phyloP scores from a whole-genome alignment of 148 eudicot species.

The Euryodendron excelsum region DNA sequence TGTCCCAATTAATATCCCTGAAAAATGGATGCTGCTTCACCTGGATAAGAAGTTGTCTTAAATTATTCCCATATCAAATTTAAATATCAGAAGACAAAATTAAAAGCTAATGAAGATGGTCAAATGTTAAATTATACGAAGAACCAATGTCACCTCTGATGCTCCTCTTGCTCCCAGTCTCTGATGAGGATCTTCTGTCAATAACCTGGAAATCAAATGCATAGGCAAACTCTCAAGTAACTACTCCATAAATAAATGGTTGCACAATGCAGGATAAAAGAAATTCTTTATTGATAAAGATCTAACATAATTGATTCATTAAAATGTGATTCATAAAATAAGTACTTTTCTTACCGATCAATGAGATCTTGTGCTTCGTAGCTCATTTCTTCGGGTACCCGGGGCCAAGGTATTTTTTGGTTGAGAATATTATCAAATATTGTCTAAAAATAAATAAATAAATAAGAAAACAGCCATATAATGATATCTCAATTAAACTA shows the following conservation, averaged over 20 bases:
- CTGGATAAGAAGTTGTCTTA: conserved; percentile 35
- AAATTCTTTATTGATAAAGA: not conserved
- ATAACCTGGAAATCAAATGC: conserved; percentile 45
- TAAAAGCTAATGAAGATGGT: not conserved
- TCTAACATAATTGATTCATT: not conserved
- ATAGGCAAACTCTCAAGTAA: not conserved
- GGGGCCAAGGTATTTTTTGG: conserved; percentile 93
- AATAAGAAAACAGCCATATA: conserved; percentile 5
- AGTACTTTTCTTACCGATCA: conserved; percentile 56
- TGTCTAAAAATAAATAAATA: conserved; percentile 41
- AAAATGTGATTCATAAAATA: not conserved
- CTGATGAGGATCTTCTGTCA: conserved; percentile 88
- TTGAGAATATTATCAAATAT: conserved; percentile 97
- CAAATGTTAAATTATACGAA: not conserved
- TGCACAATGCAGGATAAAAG: not conserved
- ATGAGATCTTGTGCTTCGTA: conserved; percentile 77
- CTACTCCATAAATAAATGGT: not conserved
- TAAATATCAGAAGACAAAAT: not conserved
- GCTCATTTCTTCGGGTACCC: conserved; percentile 92
- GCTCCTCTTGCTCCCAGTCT: conserved; percentile 98
- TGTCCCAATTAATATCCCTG: conserved; percentile 96
- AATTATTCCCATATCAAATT: conserved; percentile 7
- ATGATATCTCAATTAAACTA: not conserved
- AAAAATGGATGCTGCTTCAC: conserved; percentile 95
- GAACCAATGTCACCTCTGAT: conserved; percentile 64